phyloP scores from a whole-genome alignment of 345 rosid species.

The Eucalyptus viminalis region DNA sequence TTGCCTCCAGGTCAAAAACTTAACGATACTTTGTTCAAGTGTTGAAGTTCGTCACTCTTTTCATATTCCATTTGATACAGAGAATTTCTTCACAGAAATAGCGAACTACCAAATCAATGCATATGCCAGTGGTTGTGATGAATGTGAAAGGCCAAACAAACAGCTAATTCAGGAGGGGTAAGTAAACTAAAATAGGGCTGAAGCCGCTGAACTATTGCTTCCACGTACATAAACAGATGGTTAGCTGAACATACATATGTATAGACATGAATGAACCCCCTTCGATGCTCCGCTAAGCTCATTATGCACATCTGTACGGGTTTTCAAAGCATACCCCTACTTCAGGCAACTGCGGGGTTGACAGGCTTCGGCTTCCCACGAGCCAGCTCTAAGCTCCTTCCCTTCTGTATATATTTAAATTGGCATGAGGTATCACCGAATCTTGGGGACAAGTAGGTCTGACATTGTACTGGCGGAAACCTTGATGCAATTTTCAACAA shows the following conservation, averaged over 20 bases:
- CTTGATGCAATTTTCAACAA: background rate
- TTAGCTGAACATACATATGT: background rate
- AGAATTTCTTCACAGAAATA: background rate
- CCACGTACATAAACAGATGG: background rate
- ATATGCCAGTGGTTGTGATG: background rate
- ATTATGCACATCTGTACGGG: background rate
- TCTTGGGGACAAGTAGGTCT: constrained; percentile 43
- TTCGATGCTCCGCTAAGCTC: background rate
- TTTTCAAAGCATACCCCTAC: background rate
- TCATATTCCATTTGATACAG: background rate
- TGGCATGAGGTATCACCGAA: constrained; percentile 22
- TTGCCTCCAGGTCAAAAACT: background rate
- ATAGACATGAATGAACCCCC: background rate
- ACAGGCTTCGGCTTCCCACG: background rate
- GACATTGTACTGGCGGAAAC: constrained; percentile 38
- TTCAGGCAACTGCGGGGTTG: background rate
- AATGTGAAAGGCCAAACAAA: background rate
- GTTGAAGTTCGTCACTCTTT: background rate
- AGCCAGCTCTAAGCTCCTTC: background rate
- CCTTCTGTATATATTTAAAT: background rate
- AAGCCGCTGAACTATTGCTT: background rate
- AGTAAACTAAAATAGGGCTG: background rate
- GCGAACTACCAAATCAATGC: background rate
- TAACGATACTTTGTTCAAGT: background rate
- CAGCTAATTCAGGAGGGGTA: background rate